Percentiles rank a stretch among this genome's conserved stretches.
phyloP scores from a whole-genome alignment of 768 basidiomycete species.

The Artomyces pyxidatus region DNA sequence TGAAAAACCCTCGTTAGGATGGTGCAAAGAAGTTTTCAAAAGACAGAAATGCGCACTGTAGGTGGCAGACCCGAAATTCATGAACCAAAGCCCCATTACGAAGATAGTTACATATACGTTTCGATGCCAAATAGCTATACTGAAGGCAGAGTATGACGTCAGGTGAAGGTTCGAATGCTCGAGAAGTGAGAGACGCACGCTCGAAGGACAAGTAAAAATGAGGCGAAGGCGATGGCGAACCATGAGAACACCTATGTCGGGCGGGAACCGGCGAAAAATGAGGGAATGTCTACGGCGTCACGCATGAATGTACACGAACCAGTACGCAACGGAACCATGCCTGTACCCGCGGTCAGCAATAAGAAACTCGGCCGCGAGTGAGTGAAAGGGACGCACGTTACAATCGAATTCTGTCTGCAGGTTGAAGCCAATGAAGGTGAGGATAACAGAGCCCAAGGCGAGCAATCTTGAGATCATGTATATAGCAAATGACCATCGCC shows the following conservation, averaged over 20 bases:
- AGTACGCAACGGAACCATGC: constrained; percentile 7
- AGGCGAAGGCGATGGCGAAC: constrained; percentile 10
- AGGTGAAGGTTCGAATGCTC: background rate
- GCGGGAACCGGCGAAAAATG: background rate
- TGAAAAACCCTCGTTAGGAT: background rate
- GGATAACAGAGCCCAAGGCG: constrained; percentile 1
- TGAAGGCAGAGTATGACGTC: background rate
- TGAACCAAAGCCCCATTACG: background rate
- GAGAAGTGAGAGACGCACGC: constrained; percentile 3
- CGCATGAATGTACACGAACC: background rate
- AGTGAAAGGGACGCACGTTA: constrained; percentile 7
- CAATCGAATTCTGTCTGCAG: constrained; percentile 4
- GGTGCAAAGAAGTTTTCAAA: background rate
- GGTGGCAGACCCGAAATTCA: background rate
- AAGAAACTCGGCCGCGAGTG: too few species aligned
- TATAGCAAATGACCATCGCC: constrained; percentile 14
- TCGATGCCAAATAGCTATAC: constrained; percentile 12
- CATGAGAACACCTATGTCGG: constrained; percentile 2
- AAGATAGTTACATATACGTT: background rate
- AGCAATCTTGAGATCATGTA: constrained; percentile 7
- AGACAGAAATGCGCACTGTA: constrained; percentile 4
- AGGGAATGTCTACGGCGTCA: background rate
- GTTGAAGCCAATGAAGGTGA: constrained; percentile 11
- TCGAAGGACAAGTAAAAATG: constrained; percentile 12
- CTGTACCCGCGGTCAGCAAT: too few species aligned